Evolutionary conservation across 2,329 filamentous ascomycete species (phyloP).

Genomic region (Neonectria magnoliae): DNA sequence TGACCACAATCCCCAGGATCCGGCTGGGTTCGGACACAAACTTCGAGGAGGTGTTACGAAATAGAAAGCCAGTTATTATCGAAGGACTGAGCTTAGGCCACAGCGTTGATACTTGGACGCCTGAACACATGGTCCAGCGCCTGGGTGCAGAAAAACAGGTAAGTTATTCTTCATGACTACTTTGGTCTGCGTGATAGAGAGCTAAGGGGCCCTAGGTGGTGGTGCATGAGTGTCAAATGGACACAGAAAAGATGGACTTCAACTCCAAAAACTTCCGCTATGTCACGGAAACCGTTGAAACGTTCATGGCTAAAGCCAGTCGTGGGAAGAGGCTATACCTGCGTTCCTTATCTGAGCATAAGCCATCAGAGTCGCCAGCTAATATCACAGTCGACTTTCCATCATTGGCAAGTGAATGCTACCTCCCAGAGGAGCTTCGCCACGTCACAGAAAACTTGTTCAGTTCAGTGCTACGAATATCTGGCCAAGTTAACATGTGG

Average conservation of each 20-base stretch:
- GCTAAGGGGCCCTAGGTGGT: slow-evolving; percentile 64
- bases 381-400: slow-evolving; percentile 78
- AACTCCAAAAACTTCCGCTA: slow-evolving; percentile 86
- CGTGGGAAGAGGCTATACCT: slow-evolving; percentile 75
- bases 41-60: slow-evolving; percentile 68
- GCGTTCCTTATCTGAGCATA: slow-evolving; percentile 76
- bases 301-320: slow-evolving; percentile 71
- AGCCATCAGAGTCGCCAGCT: slow-evolving; percentile 76
- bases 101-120: slow-evolving; percentile 74
- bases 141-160: slow-evolving; percentile 72
- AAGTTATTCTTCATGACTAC: slow-evolving; percentile 31
- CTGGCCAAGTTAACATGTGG: slow-evolving; percentile 86
- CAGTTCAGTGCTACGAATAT: slow-evolving; percentile 82
- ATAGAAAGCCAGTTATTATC: slow-evolving; percentile 68
- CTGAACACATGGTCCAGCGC: slow-evolving; percentile 71
- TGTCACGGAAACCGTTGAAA: slow-evolving; percentile 71
- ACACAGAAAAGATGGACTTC: slow-evolving; percentile 77
- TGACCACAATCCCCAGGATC: slow-evolving; percentile 60
- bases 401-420: slow-evolving; percentile 73
- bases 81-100: slow-evolving; percentile 72
- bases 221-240: slow-evolving; percentile 72
- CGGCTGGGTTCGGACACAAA: slow-evolving; percentile 61
- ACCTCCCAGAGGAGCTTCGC: slow-evolving; percentile 69
- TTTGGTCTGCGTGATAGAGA: neutral
- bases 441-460: slow-evolving; percentile 72